phyloP scores from a whole-genome alignment of 2,329 filamentous ascomycete species.

The Lojkania enalia region DNA sequence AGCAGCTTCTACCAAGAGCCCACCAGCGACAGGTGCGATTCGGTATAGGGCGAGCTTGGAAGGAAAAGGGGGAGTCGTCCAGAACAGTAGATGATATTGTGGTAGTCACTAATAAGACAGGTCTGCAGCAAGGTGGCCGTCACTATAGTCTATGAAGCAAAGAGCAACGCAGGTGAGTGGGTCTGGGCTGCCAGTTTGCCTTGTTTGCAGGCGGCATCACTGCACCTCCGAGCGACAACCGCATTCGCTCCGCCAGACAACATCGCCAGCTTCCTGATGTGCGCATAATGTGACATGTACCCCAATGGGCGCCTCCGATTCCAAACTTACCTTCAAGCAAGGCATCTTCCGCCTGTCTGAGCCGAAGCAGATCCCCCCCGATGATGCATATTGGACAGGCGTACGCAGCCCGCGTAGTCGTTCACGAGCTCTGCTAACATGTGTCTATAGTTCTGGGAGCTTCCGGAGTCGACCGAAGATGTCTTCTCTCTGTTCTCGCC shows the following conservation, averaged over 20 bases:
- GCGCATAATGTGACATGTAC: conserved; percentile 37
- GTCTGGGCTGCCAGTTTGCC: too few relatives aligned
- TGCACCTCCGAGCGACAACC: conserved; percentile 1
- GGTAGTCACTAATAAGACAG: too few relatives aligned
- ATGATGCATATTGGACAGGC: conserved; percentile 91
- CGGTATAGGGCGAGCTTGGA: too few relatives aligned
- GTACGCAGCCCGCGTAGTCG: conserved; percentile 54
- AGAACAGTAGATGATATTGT: too few relatives aligned
- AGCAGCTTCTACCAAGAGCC: too few relatives aligned
- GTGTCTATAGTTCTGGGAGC: conserved; percentile 81
- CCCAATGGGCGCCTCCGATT: conserved; percentile 94
- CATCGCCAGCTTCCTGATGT: conserved; percentile 19
- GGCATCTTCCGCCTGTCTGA: conserved; percentile 97
- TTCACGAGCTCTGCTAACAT: conserved; percentile 4
- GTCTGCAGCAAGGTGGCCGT: too few relatives aligned
- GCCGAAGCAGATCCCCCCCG: conserved; percentile 80
- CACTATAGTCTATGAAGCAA: too few relatives aligned
- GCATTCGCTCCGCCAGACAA: background rate
- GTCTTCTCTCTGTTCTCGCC: conserved; percentile 95
- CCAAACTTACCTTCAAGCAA: conserved; percentile 98
- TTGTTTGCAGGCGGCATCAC: conserved; percentile 17
- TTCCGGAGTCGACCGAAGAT: conserved; percentile 93
- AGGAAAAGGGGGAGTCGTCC: too few relatives aligned
- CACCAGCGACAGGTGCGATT: too few relatives aligned
- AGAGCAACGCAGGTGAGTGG: too few relatives aligned